Evolutionary conservation across 2,329 filamentous ascomycete species (phyloP).

Genomic region (Colletotrichum sp.): DNA sequence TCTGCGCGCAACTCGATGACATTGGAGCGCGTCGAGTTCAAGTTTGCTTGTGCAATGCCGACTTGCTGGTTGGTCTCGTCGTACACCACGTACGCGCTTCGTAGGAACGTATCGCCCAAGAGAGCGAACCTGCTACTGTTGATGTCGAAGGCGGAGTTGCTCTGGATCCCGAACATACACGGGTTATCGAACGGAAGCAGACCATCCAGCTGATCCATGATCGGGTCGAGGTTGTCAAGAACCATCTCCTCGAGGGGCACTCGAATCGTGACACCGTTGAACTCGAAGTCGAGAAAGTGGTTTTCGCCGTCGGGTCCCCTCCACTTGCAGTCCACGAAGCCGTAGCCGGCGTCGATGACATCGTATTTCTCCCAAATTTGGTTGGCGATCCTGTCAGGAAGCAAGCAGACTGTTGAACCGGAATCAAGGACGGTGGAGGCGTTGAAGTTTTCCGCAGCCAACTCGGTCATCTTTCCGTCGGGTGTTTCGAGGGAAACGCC

Average conservation of each 20-base stretch:
- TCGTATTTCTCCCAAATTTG: constrained; percentile 63
- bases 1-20: constrained; percentile 50
- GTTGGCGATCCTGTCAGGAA: constrained; percentile 60
- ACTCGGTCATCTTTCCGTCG: constrained; percentile 28
- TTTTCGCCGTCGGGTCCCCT: constrained; percentile 34
- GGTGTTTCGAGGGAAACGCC: constrained; percentile 36
- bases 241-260: constrained; percentile 66
- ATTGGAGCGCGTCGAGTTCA: constrained; percentile 48
- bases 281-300: constrained; percentile 44
- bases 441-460: constrained; percentile 41
- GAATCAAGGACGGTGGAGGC: constrained; percentile 71
- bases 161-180: constrained; percentile 60
- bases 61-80: constrained; percentile 75
- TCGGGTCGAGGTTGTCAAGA: constrained; percentile 36
- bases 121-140: constrained; percentile 62
- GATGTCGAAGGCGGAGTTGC: constrained; percentile 68
- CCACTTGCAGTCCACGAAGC: constrained; percentile 65
- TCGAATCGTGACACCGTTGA: constrained; percentile 48
- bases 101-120: constrained; percentile 73
- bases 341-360: constrained; percentile 57
- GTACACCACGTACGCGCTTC: constrained; percentile 78
- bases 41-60: constrained; percentile 63
- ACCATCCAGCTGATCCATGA: constrained; percentile 41
- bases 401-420: constrained; percentile 70
- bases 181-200: constrained; percentile 44